Percentiles rank a stretch among this genome's conserved stretches.
These are phyloP conservation scores for Lecanicillium sp. DNA, from an alignment of 2,329 filamentous ascomycete genomes.

Conservation along the genomic window DNA sequence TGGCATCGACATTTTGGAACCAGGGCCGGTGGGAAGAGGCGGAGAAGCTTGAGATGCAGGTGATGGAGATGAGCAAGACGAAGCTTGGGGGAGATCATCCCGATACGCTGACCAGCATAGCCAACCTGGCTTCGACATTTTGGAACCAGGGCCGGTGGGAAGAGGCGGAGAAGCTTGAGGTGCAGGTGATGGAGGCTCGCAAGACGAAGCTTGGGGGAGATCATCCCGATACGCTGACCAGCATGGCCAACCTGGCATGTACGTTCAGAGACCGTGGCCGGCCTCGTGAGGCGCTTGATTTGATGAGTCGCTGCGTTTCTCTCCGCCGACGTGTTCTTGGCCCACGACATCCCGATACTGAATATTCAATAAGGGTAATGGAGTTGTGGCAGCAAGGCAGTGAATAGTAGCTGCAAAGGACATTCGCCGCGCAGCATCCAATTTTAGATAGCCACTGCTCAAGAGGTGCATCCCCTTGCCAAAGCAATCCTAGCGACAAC, in stretches of 20 bases:
- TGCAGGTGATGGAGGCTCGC: slow-evolving; percentile 6
- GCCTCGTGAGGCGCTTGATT: background rate
- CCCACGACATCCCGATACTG: background rate
- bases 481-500: too few relatives aligned
- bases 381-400: background rate
- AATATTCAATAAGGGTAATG: accelerated
- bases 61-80: background rate
- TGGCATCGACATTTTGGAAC: background rate
- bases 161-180: too few relatives aligned
- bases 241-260: too few relatives aligned
- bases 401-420: too few relatives aligned
- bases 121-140: background rate
- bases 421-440: too few relatives aligned
- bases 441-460: too few relatives aligned
- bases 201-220: slow-evolving; percentile 10
- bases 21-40: background rate
- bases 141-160: background rate
- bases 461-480: too few relatives aligned
- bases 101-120: slow-evolving; percentile 2
- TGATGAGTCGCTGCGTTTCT: background rate
- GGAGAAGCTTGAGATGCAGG: too few relatives aligned
- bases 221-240: slow-evolving; percentile 3
- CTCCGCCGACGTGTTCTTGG: background rate
- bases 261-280: background rate
- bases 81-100: slow-evolving; percentile 4